Conservation (phyloP, 805 yeast genomes). For the Myxozyma nipponensis region DNA sequence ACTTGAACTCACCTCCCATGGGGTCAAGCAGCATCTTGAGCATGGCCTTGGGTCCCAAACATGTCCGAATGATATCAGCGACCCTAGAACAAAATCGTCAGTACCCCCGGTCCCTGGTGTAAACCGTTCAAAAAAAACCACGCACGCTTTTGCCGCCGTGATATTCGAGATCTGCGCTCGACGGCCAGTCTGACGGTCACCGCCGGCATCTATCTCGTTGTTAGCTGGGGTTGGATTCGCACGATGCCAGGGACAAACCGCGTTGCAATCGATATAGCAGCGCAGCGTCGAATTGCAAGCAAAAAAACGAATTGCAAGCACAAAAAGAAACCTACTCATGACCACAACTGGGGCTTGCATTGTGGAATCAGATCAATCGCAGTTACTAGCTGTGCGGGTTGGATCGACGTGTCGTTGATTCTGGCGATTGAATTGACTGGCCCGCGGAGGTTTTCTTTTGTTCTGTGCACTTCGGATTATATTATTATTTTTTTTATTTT, state of each 20-base stretch:
- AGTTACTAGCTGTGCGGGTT: too few species aligned
- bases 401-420: too few species aligned
- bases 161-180: conserved; percentile 96
- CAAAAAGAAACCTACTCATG: conserved; percentile 46
- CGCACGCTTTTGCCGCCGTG: conserved; percentile 93
- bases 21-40: conserved; percentile 96
- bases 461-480: too few species aligned
- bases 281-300: too few species aligned
- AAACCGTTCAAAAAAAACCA: not conserved
- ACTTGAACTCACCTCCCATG: conserved; percentile 45
- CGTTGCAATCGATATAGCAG: not conserved
- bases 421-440: too few species aligned
- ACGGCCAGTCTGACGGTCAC: conserved; percentile 93
- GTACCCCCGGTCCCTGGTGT: too few species aligned
- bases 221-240: not conserved
- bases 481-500: too few species aligned
- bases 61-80: conserved; percentile 94
- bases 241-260: not conserved
- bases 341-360: conserved; percentile 86
- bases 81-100: conserved; percentile 41
- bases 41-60: conserved; percentile 99
- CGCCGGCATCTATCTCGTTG: conserved; percentile 36
- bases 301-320: not conserved
- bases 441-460: too few species aligned
- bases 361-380: too few species aligned